Conservation (phyloP, 768 basidiomycete genomes). For the Thelephora aurantiotincta region DNA sequence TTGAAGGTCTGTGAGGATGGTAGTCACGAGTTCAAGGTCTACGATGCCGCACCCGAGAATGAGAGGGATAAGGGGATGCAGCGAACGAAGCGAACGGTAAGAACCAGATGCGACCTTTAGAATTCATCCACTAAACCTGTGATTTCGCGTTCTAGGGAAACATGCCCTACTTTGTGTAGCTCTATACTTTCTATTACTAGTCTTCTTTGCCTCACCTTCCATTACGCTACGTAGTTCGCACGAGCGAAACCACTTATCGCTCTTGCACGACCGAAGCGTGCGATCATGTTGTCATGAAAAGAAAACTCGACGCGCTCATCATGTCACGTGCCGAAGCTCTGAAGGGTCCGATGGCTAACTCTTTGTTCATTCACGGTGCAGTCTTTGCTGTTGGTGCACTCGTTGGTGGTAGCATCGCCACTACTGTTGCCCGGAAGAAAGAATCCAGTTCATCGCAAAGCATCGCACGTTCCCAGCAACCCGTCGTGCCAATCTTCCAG, state of each 20-base stretch:
- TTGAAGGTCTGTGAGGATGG: conserved; percentile 68
- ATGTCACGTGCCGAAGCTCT: no score
- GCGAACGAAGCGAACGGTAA: conserved; percentile 51
- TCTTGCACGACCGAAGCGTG: no score
- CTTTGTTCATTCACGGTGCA: conserved; percentile 38
- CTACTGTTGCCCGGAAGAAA: conserved; percentile 24
- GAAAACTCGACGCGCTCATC: no score
- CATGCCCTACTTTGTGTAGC: conserved; percentile 41
- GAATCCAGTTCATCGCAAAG: conserved; percentile 4
- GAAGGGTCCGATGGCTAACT: no score
- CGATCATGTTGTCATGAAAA: no score
- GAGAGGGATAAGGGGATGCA: conserved; percentile 72
- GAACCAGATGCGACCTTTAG: conserved; percentile 14
- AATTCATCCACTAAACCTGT: background rate
- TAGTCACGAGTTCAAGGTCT: conserved; percentile 62
- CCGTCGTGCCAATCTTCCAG: conserved; percentile 25
- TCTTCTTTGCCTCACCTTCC: background rate
- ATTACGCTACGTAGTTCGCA: background rate
- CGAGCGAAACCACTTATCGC: no score
- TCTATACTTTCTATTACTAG: conserved; percentile 2
- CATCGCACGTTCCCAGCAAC: conserved; percentile 8
- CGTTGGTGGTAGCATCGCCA: conserved; percentile 64
- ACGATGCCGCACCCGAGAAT: conserved; percentile 82
- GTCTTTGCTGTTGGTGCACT: conserved; percentile 76
- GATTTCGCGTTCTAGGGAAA: conserved; percentile 22